phyloP scores from a whole-genome alignment of 2,329 filamentous ascomycete genomes.

The Apiospora sp. region DNA sequence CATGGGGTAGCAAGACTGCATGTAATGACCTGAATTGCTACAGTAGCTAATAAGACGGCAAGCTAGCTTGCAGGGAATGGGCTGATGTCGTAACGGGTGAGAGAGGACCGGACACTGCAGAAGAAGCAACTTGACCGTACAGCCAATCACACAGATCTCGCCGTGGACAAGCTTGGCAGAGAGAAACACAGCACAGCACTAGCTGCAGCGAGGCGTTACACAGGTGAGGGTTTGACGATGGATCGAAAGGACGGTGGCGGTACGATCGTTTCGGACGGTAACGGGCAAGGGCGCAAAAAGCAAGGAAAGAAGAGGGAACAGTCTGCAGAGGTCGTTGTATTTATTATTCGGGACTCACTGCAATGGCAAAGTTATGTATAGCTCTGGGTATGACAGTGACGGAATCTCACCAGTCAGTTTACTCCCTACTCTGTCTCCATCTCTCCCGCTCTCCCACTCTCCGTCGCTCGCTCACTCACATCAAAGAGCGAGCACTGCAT shows the following conservation, averaged over 20 bases:
- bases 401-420: neutral
- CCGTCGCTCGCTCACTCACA: neutral
- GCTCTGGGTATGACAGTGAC: neutral
- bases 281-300: neutral
- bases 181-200: neutral
- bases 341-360: neutral
- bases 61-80: neutral
- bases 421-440: neutral
- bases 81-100: conserved; percentile 11
- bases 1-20: conserved; percentile 15
- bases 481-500: neutral
- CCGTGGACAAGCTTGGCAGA: neutral
- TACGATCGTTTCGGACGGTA: neutral
- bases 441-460: too few relatives aligned
- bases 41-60: neutral
- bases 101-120: neutral
- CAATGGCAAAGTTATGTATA: neutral
- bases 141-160: conserved; percentile 6
- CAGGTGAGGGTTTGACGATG: neutral
- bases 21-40: neutral
- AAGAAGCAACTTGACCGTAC: conserved; percentile 14
- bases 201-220: conserved; percentile 5
- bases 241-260: neutral
- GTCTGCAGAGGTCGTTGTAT: neutral
- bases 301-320: neutral